phyloP scores from a whole-genome alignment of 179 eudicot genomes.

The Vitellaria paradoxa region DNA sequence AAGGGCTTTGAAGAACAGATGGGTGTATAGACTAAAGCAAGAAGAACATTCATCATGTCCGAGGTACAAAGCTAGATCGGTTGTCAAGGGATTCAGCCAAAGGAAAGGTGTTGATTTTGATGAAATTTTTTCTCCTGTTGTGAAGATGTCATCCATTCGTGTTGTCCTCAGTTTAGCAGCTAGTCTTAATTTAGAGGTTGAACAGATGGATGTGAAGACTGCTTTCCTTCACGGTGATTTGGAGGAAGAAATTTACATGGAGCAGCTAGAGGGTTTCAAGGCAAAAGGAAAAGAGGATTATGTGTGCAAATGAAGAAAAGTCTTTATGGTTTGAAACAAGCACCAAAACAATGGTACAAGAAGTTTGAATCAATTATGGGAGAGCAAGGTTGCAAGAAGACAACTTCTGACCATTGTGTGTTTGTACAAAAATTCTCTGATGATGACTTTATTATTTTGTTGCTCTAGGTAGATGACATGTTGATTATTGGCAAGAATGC shows the following conservation, averaged over 20 bases:
- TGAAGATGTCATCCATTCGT: not conserved
- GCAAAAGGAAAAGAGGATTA: conserved; percentile 8
- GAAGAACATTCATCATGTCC: conserved; percentile 2
- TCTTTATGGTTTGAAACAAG: conserved; percentile 6
- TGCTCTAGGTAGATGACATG: conserved; percentile 6
- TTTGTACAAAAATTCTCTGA: conserved; percentile 6
- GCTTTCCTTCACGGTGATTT: conserved; percentile 5
- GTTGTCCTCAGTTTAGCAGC: conserved; percentile 7
- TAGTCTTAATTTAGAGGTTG: conserved; percentile 12
- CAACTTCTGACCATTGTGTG: conserved; percentile 6
- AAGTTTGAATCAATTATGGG: conserved; percentile 8
- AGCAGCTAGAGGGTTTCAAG: conserved; percentile 11
- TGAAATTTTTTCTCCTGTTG: not conserved
- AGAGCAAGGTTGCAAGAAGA: not conserved
- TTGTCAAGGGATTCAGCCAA: conserved; percentile 17
- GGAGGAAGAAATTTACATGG: conserved; percentile 12
- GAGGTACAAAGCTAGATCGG: conserved; percentile 10
- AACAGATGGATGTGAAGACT: conserved; percentile 12
- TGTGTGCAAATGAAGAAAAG: conserved; percentile 6
- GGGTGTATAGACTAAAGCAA: not conserved
- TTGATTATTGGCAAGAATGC: not conserved
- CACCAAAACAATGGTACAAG: not conserved
- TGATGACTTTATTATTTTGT: conserved; percentile 9
- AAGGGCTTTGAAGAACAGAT: too few relatives aligned
- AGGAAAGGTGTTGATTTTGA: conserved; percentile 13